These are phyloP conservation scores for Protostelium mycophagum DNA, from an alignment of 78 protist genomes.

Conservation along the genomic window DNA sequence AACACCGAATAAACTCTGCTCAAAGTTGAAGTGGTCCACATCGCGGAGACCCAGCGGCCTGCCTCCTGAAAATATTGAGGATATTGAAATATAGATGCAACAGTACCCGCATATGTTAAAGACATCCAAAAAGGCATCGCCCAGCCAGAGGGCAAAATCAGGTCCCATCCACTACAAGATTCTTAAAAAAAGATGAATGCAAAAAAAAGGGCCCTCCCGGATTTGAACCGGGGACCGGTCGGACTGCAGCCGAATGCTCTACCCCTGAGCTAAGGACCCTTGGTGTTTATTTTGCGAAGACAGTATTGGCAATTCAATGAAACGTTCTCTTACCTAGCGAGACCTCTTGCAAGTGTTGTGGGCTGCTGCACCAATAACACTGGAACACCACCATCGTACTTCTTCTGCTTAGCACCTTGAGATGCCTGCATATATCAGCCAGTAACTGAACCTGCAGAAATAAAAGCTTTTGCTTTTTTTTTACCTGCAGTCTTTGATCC, in stretches of 20 bases:
- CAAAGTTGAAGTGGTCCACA: background rate
- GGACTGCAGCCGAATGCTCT: slow-evolving; percentile 1
- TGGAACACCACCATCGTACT: background rate
- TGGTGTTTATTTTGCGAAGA: background rate
- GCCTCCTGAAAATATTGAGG: background rate
- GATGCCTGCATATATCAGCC: too few relatives aligned
- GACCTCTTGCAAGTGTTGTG: background rate
- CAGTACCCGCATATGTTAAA: slow-evolving; percentile 38
- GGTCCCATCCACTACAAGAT: slow-evolving; percentile 42
- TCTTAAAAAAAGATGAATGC: background rate
- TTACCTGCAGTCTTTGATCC: too few relatives aligned
- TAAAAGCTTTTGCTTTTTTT: too few relatives aligned
- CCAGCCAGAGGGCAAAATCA: slow-evolving; percentile 48
- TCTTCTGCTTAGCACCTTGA: background rate
- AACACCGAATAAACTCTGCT: background rate
- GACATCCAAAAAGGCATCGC: slow-evolving; percentile 49
- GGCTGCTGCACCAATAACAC: background rate
- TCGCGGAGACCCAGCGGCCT: background rate
- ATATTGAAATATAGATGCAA: background rate
- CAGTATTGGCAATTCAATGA: background rate
- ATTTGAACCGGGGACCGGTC: background rate
- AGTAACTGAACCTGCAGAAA: too few relatives aligned
- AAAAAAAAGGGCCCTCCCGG: slow-evolving; percentile 5
- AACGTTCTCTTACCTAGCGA: background rate
- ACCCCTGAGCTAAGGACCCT: background rate